phyloP scores from a whole-genome alignment of 164 flowering plant species.

The Tinospora cordifolia region DNA sequence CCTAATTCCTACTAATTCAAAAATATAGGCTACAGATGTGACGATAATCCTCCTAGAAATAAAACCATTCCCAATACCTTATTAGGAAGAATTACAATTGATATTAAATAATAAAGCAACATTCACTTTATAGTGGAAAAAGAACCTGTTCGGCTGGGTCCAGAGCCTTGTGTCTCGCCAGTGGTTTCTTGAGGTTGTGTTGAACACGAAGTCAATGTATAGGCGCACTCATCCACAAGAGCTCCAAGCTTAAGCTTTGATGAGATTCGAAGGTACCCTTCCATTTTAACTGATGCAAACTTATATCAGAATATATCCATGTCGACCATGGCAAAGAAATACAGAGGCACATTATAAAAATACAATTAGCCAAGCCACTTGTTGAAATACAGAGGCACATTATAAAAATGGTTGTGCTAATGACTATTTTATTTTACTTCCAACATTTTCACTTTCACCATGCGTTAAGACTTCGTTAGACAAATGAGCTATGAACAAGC shows the following conservation, averaged over 20 bases:
- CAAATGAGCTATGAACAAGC: neutral
- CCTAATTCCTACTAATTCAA: neutral
- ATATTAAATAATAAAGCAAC: neutral
- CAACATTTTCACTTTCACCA: neutral
- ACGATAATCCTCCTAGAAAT: neutral
- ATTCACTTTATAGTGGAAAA: neutral
- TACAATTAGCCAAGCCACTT: neutral
- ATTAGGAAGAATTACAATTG: neutral
- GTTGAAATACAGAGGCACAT: neutral
- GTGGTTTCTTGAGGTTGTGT: constrained; percentile 28
- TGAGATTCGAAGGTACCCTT: constrained; percentile 54
- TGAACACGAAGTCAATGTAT: constrained; percentile 21
- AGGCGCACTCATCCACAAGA: constrained; percentile 44
- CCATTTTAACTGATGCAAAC: constrained; percentile 56
- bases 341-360: neutral
- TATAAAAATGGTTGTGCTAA: neutral
- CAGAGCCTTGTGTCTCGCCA: constrained; percentile 40
- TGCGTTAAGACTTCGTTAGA: neutral
- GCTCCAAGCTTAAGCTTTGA: constrained; percentile 79
- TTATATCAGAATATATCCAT: constrained; percentile 5
- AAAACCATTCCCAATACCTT: neutral
- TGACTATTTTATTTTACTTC: neutral
- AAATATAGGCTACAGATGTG: neutral
- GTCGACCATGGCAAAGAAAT: neutral
- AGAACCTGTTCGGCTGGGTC: constrained; percentile 59